Percentiles rank a stretch among this genome's conserved stretches.
Evolutionary conservation across 2,329 filamentous ascomycete species (phyloP).

Genomic region (Cephalotrichum gorgonifer): DNA sequence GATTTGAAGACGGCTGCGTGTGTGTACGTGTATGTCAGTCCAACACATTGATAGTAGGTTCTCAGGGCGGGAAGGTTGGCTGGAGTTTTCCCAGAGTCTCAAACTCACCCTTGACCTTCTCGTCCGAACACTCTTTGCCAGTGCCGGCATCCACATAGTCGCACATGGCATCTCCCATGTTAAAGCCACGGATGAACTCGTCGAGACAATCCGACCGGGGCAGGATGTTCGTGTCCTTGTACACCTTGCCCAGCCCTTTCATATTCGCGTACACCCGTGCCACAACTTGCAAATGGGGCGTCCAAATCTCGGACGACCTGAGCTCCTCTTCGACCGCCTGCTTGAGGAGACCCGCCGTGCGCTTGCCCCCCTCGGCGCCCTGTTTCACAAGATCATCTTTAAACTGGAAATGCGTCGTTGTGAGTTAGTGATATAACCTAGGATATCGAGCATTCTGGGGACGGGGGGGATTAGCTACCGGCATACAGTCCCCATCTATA

Average conservation of each 20-base stretch:
- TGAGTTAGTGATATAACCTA: background rate
- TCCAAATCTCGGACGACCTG: conserved; percentile 6
- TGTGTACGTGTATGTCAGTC: background rate
- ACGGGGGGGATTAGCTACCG: conserved; percentile 13
- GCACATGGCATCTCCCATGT: conserved; percentile 22
- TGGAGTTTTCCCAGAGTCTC: background rate
- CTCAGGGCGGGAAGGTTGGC: background rate
- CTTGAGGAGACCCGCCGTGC: conserved; percentile 15
- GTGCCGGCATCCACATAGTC: conserved; percentile 29
- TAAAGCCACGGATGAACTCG: conserved; percentile 29
- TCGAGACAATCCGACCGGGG: conserved; percentile 13
- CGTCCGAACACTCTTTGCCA: conserved; percentile 30
- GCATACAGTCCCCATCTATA: conserved; percentile 27
- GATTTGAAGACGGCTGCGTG: conserved; percentile 19
- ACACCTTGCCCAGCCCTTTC: conserved; percentile 21
- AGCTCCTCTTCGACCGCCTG: conserved; percentile 15
- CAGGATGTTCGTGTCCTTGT: conserved; percentile 18
- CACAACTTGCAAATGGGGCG: conserved; percentile 14
- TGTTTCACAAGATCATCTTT: conserved; percentile 18
- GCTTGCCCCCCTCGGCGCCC: conserved; percentile 19
- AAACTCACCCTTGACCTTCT: conserved; percentile 25
- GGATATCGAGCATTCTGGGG: too few relatives aligned
- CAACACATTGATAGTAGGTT: background rate
- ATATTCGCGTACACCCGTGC: conserved; percentile 28
- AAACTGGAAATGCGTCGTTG: conserved; percentile 15